Percentiles rank a stretch among this genome's conserved stretches.
These are phyloP conservation scores for Stereocaulon alpinum DNA, from an alignment of 495 filamentous ascomycete species.

Conservation along the genomic window DNA sequence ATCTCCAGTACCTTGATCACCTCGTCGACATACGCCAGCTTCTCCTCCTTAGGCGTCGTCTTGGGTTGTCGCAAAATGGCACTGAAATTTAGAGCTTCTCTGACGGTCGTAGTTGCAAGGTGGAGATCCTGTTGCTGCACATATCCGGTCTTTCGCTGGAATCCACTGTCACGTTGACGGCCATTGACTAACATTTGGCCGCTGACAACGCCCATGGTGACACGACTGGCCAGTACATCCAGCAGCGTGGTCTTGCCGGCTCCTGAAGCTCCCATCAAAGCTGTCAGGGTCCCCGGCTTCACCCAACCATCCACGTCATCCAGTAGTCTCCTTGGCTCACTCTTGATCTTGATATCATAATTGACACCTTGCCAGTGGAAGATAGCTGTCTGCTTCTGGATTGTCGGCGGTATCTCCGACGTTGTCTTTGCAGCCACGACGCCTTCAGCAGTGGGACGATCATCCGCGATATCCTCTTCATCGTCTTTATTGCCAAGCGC, in stretches of 20 bases:
- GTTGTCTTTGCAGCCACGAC: constrained; percentile 25
- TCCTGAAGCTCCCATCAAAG: constrained; percentile 48
- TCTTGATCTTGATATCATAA: constrained; percentile 86
- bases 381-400: constrained; percentile 56
- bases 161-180: constrained; percentile 59
- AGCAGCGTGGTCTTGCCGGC: constrained; percentile 52
- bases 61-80: constrained; percentile 77
- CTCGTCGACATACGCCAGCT: constrained; percentile 78
- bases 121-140: constrained; percentile 96
- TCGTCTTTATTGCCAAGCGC: constrained; percentile 50
- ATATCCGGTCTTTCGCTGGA: constrained; percentile 90
- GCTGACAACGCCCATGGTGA: constrained; percentile 74
- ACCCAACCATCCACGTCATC: constrained; percentile 85
- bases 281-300: constrained; percentile 80
- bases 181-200: constrained; percentile 84
- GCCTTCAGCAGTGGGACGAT: constrained; percentile 27
- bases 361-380: constrained; percentile 82
- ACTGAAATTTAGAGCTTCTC: constrained; percentile 72
- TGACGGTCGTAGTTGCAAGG: constrained; percentile 72
- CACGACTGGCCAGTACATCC: constrained; percentile 55
- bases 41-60: constrained; percentile 56
- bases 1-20: constrained; percentile 85
- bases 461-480: constrained; percentile 34
- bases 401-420: constrained; percentile 24
- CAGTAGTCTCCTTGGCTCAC: constrained; percentile 60